Conservation (phyloP, 441 rosid genomes). For the Arabidopsis lyrata region DNA sequence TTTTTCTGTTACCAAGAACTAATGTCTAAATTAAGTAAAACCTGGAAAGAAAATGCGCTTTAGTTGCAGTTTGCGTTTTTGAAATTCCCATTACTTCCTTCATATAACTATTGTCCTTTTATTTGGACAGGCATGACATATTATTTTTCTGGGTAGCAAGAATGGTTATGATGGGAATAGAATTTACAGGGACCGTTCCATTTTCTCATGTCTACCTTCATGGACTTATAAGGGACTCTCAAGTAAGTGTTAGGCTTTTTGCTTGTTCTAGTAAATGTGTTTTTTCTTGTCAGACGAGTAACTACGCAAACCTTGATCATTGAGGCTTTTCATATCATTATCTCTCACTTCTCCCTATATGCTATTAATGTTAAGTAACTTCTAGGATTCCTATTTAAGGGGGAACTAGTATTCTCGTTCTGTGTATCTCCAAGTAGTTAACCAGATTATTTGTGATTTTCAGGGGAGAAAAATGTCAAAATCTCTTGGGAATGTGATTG, state of each 20-base stretch:
- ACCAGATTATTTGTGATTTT: conserved; percentile 35
- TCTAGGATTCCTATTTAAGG: neutral
- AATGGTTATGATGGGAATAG: conserved; percentile 99
- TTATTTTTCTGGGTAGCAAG: conserved; percentile 99
- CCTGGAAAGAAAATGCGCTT: conserved; percentile 21
- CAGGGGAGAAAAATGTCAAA: conserved; percentile 99
- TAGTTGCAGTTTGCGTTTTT: conserved; percentile 9
- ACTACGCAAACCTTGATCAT: conserved; percentile 6
- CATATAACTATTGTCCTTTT: conserved; percentile 40
- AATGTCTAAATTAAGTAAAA: conserved; percentile 9
- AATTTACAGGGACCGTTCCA: conserved; percentile 93
- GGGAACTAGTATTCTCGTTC: conserved; percentile 15
- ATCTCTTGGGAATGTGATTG: conserved; percentile 87
- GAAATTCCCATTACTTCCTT: conserved; percentile 25
- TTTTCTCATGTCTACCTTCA: conserved; percentile 91
- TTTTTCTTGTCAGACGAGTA: neutral
- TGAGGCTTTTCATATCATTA: conserved; percentile 9
- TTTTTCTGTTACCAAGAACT: conserved; percentile 19
- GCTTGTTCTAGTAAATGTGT: conserved; percentile 9
- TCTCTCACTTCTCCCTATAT: conserved; percentile 5
- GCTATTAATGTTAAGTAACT: conserved; percentile 19
- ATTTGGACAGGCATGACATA: conserved; percentile 92
- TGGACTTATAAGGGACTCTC: conserved; percentile 92
- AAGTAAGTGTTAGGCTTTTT: conserved; percentile 53
- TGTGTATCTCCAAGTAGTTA: conserved; percentile 23